These are phyloP conservation scores for Arctium lappa DNA, from an alignment of 129 eudicot species.

Conservation along the genomic window DNA sequence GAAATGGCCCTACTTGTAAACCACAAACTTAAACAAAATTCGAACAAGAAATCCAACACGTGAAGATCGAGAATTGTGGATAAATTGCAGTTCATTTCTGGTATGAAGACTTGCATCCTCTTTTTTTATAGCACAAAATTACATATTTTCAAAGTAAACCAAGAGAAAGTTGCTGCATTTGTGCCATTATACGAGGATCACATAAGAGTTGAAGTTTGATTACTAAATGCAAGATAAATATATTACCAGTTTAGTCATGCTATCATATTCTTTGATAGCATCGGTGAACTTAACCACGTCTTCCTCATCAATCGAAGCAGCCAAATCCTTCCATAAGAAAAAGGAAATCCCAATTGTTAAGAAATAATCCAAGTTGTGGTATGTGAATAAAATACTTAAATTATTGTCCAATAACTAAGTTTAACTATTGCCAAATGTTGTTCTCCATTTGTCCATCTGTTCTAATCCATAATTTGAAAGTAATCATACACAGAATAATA, in stretches of 20 bases:
- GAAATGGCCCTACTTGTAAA: no score
- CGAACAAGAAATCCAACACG: no score
- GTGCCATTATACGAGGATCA: background rate
- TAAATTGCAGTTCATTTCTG: no score
- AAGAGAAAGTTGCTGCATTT: background rate
- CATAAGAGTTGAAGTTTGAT: no score
- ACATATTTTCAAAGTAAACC: background rate
- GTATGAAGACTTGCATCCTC: no score
- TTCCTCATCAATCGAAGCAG: slow-evolving; percentile 40
- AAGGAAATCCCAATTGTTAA: background rate
- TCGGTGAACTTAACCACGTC: slow-evolving; percentile 45
- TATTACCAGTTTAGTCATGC: slow-evolving; percentile 52
- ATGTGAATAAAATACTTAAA: background rate
- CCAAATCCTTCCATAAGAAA: slow-evolving; percentile 34
- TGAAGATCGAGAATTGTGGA: no score
- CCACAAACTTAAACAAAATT: no score
- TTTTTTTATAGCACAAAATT: background rate
- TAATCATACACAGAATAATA: background rate
- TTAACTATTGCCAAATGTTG: background rate
- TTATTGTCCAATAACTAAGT: background rate
- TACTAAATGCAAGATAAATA: background rate
- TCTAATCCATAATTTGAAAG: background rate
- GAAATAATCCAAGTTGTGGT: background rate
- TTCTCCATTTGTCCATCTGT: background rate
- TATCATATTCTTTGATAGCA: slow-evolving; percentile 45